Conservation (phyloP, 2,329 filamentous ascomycete species). For the Cercospora zeina region DNA sequence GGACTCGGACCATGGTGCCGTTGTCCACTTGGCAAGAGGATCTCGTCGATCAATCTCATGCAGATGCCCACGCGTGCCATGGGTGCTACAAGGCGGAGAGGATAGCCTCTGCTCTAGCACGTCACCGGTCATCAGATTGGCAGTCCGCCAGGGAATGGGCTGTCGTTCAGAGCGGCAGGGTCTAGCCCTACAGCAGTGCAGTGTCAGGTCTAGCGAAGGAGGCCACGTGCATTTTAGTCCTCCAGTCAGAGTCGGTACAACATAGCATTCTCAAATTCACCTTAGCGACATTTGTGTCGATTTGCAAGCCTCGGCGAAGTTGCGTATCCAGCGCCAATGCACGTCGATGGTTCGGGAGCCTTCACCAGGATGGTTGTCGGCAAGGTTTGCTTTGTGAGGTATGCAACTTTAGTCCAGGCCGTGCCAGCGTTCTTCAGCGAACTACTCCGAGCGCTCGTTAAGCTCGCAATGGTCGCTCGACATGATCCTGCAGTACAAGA, state of each 20-base stretch:
- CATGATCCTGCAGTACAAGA: slow-evolving; percentile 19
- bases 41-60: neutral
- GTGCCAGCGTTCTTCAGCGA: slow-evolving; percentile 15
- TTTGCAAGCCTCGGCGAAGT: neutral
- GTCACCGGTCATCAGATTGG: slow-evolving; percentile 17
- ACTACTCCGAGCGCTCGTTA: slow-evolving; percentile 15
- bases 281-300: neutral
- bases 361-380: neutral
- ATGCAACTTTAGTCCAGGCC: slow-evolving; percentile 5
- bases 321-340: slow-evolving; percentile 7
- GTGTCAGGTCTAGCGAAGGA: neutral
- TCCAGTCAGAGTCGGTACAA: slow-evolving; percentile 9
- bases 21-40: neutral
- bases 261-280: neutral
- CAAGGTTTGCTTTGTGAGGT: neutral
- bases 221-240: neutral
- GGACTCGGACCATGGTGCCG: neutral
- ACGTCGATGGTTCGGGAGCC: slow-evolving; percentile 3
- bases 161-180: slow-evolving; percentile 4
- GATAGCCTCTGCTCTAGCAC: neutral
- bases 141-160: neutral
- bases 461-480: slow-evolving; percentile 23
- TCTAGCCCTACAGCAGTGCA: neutral
- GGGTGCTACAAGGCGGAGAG: neutral
- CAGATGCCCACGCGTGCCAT: neutral